phyloP scores from a whole-genome alignment of 257 asterid species.

The Ballota nigra region DNA sequence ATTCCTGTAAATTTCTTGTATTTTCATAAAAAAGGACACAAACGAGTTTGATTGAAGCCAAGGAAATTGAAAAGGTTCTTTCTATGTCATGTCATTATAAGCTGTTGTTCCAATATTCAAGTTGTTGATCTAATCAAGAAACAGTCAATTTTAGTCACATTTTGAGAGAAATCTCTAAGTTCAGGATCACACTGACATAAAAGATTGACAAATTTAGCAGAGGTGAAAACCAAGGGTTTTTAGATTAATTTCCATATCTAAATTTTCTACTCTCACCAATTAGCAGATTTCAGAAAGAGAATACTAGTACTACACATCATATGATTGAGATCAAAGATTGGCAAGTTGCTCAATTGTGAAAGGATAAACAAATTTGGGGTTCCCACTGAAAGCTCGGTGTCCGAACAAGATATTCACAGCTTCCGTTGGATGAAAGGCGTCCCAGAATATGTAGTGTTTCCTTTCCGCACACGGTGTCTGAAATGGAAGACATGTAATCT shows the following conservation, averaged over 20 bases:
- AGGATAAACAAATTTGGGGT: constrained; percentile 51
- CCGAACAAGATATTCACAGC: constrained; percentile 76
- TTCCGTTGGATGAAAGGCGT: constrained; percentile 85
- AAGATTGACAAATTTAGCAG: background rate
- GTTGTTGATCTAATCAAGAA: background rate
- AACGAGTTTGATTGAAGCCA: no score
- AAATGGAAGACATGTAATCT: constrained; percentile 81
- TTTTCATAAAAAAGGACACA: no score
- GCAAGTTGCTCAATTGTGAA: constrained; percentile 68
- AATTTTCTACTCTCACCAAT: background rate
- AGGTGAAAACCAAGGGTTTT: background rate
- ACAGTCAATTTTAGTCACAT: background rate
- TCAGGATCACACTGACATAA: background rate
- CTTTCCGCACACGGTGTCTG: constrained; percentile 71
- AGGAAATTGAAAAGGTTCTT: no score
- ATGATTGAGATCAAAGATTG: constrained; percentile 29
- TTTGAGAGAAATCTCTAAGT: no score
- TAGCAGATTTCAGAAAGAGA: background rate
- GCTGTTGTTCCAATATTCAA: background rate
- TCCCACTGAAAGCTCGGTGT: constrained; percentile 61
- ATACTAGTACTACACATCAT: background rate
- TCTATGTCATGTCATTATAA: no score
- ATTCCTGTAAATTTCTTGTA: no score
- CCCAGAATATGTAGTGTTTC: constrained; percentile 72
- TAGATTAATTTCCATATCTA: background rate